Conservation (phyloP, 2,329 filamentous ascomycete genomes). For the Pseudogymnoascus sp. region DNA sequence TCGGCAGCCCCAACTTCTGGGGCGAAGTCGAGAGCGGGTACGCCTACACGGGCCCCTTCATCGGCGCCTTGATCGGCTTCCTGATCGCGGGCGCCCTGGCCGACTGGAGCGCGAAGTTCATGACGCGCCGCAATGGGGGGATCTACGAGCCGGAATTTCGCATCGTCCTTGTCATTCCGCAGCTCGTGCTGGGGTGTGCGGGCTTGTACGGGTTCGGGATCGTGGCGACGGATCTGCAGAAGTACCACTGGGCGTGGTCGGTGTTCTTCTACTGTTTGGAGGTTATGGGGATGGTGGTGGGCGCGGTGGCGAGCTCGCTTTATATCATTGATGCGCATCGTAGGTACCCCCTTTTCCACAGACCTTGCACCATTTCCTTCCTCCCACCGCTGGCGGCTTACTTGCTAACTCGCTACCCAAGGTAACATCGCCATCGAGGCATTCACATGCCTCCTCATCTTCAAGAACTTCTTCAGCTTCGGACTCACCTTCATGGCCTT, state of each 20-base stretch:
- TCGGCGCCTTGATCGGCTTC: slow-evolving; percentile 76
- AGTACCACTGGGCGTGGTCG: slow-evolving; percentile 61
- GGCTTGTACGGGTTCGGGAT: slow-evolving; percentile 82
- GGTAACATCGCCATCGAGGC: slow-evolving; percentile 77
- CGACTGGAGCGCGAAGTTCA: slow-evolving; percentile 61
- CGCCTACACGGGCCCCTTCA: slow-evolving; percentile 76
- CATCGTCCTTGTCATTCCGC: slow-evolving; percentile 73
- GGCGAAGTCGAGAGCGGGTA: slow-evolving; percentile 76
- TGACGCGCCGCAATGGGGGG: slow-evolving; percentile 70
- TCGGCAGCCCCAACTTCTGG: slow-evolving; percentile 76
- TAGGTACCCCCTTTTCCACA: slow-evolving; percentile 36
- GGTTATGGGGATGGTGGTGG: slow-evolving; percentile 86
- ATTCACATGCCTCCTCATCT: slow-evolving; percentile 83
- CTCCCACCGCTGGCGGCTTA: neutral
- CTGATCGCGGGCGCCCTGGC: slow-evolving; percentile 64
- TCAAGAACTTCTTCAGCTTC: slow-evolving; percentile 93
- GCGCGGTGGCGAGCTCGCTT: slow-evolving; percentile 74
- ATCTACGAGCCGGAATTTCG: slow-evolving; percentile 90
- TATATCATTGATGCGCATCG: slow-evolving; percentile 93
- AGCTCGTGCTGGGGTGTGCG: slow-evolving; percentile 68
- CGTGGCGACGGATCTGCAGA: slow-evolving; percentile 54
- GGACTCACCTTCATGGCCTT: slow-evolving; percentile 77
- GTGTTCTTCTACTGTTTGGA: slow-evolving; percentile 77
- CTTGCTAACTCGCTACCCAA: slow-evolving; percentile 26
- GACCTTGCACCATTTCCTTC: neutral